A percentile compares a stretch with the other conserved stretches of the same genome.
Conservation (phyloP, 2,329 filamentous ascomycete genomes). For the Knufia petricola region DNA sequence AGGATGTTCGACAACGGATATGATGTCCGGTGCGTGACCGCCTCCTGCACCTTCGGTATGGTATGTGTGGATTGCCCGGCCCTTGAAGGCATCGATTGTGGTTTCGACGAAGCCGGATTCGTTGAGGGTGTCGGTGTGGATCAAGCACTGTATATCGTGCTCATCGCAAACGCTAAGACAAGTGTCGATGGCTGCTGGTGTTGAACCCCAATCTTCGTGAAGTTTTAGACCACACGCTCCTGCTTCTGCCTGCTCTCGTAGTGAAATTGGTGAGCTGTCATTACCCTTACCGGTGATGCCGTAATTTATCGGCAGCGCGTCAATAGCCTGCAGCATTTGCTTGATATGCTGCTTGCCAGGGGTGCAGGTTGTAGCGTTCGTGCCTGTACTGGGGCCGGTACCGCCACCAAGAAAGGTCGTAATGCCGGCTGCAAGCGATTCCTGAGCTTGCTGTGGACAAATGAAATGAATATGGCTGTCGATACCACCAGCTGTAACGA, state of each 20-base stretch:
- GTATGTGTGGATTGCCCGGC: constrained; percentile 87
- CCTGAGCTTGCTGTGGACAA: constrained; percentile 81
- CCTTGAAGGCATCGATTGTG: constrained; percentile 75
- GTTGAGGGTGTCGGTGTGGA: constrained; percentile 93
- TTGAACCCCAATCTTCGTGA: constrained; percentile 93
- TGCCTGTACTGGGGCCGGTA: constrained; percentile 84
- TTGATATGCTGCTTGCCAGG: constrained; percentile 73
- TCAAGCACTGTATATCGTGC: constrained; percentile 82
- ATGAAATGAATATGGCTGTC: constrained; percentile 93
- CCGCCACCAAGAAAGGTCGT: constrained; percentile 88
- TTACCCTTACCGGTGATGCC: constrained; percentile 93
- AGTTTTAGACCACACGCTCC: constrained; percentile 86
- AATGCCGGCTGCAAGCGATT: constrained; percentile 74
- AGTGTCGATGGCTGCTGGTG: constrained; percentile 80
- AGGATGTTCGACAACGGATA: constrained; percentile 76
- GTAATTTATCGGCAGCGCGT: constrained; percentile 71
- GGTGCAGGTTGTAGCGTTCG: constrained; percentile 87
- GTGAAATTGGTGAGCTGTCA: constrained; percentile 59
- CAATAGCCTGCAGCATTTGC: constrained; percentile 82
- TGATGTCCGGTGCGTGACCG: constrained; percentile 92
- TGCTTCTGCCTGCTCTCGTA: constrained; percentile 71
- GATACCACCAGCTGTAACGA: constrained; percentile 80
- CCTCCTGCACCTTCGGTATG: constrained; percentile 94
- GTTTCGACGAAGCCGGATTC: constrained; percentile 96
- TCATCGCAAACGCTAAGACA: constrained; percentile 82